Evolutionary conservation across 345 rosid genomes (phyloP).

Genomic region (Pugionium dolabratum): DNA sequence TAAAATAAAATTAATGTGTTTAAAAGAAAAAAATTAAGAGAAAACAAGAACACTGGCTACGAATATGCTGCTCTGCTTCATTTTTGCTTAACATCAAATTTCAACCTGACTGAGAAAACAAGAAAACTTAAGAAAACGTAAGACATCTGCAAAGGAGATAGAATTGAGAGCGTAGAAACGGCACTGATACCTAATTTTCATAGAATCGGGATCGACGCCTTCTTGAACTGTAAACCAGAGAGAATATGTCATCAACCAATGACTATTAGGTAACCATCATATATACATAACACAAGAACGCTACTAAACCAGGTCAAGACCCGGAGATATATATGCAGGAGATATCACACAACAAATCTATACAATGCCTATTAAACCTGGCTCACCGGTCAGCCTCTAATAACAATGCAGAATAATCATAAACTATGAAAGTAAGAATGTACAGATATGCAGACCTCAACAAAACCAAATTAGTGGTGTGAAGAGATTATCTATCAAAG

Average conservation of each 20-base stretch:
- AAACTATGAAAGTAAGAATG: conserved; percentile 6
- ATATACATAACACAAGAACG: conserved; percentile 4
- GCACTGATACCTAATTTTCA: conserved; percentile 56
- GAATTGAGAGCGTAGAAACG: neutral
- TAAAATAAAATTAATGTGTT: too few species aligned
- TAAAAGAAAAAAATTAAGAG: too few species aligned
- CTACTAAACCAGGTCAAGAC: conserved; percentile 46
- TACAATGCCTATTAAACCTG: neutral
- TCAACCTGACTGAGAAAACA: conserved; percentile 18
- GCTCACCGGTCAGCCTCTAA: conserved; percentile 44
- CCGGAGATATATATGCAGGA: conserved; percentile 51
- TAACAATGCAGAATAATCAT: neutral
- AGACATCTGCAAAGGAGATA: neutral
- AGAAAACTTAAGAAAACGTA: neutral
- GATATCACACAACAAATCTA: neutral
- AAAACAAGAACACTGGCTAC: too few species aligned
- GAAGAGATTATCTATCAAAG: neutral
- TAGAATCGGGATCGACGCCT: conserved; percentile 78
- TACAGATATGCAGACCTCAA: neutral
- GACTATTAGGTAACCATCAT: neutral
- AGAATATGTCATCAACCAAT: conserved; percentile 17
- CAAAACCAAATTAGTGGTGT: conserved; percentile 13
- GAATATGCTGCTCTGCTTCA: conserved; percentile 19
- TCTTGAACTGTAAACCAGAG: conserved; percentile 55
- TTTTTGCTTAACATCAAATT: conserved; percentile 11